phyloP scores from a whole-genome alignment of 2,329 filamentous ascomycete species.

The Apiospora malaysiana region DNA sequence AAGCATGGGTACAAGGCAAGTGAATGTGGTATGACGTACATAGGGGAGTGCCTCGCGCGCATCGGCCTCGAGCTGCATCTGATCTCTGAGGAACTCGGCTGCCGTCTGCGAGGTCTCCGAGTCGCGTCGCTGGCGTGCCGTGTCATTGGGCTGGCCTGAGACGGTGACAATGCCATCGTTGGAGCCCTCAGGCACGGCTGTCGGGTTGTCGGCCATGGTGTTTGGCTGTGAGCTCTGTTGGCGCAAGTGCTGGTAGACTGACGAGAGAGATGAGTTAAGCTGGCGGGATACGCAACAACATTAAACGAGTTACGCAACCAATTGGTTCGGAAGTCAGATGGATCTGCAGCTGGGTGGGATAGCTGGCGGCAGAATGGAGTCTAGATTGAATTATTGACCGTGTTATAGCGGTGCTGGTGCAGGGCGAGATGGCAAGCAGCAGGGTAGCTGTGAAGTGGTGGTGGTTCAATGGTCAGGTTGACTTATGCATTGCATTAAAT shows the following conservation, averaged over 20 bases:
- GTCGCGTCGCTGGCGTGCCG: constrained; percentile 51
- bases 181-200: neutral
- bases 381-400: neutral
- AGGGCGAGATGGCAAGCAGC: neutral
- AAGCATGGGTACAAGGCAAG: constrained; percentile 28
- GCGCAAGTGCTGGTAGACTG: neutral
- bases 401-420: neutral
- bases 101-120: constrained; percentile 72
- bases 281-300: neutral
- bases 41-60: constrained; percentile 95
- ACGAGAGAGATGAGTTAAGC: neutral
- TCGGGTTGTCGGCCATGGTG: constrained; percentile 8
- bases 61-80: constrained; percentile 91
- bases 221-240: neutral
- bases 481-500: constrained; percentile 8
- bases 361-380: neutral
- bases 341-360: neutral
- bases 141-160: constrained; percentile 25
- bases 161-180: constrained; percentile 30
- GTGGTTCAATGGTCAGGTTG: neutral
- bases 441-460: constrained; percentile 4
- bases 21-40: constrained; percentile 54
- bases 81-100: constrained; percentile 83
- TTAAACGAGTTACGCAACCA: neutral
- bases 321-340: neutral